A percentile compares a stretch with the other conserved stretches of the same genome.
phyloP scores from a whole-genome alignment of 1,284 basidiomycete species.

The Ceratobasidium sp. region DNA sequence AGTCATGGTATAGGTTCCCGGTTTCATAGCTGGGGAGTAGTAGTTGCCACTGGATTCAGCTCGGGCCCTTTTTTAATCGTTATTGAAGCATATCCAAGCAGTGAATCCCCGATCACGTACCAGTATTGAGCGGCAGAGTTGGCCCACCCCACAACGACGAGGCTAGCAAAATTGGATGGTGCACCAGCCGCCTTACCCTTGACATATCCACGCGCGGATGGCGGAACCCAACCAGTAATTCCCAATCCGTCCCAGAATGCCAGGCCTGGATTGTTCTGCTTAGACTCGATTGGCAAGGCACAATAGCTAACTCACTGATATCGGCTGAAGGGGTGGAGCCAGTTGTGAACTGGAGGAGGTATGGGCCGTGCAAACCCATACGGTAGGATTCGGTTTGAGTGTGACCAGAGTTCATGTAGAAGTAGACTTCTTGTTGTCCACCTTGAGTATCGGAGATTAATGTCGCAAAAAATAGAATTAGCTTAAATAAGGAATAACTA shows the following conservation, averaged over 20 bases:
- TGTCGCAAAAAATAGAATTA: not conserved
- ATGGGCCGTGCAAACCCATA: conserved; percentile 40
- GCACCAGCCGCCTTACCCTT: conserved; percentile 55
- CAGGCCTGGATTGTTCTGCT: conserved; percentile 49
- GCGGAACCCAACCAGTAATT: conserved; percentile 55
- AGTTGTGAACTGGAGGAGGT: conserved; percentile 39
- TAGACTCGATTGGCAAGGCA: not conserved
- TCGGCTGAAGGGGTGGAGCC: conserved; percentile 28
- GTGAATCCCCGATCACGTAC: conserved; percentile 37
- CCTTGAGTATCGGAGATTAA: not conserved
- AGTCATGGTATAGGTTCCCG: conserved; percentile 57
- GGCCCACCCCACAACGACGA: conserved; percentile 50
- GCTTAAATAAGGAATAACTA: too few species aligned
- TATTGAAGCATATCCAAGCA: not conserved
- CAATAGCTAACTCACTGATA: conserved; percentile 10
- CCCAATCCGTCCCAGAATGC: conserved; percentile 55
- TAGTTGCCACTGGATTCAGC: conserved; percentile 52
- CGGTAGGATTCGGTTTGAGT: conserved; percentile 39
- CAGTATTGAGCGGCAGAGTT: conserved; percentile 59
- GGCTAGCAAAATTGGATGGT: conserved; percentile 49
- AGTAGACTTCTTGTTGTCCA: conserved; percentile 36
- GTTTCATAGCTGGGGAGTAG: conserved; percentile 55
- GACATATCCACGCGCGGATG: conserved; percentile 56
- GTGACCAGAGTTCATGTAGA: conserved; percentile 41
- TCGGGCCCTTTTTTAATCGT: conserved; percentile 22